phyloP scores from a whole-genome alignment of 805 yeast genomes.

The Lipomyces yamanashiensis region DNA sequence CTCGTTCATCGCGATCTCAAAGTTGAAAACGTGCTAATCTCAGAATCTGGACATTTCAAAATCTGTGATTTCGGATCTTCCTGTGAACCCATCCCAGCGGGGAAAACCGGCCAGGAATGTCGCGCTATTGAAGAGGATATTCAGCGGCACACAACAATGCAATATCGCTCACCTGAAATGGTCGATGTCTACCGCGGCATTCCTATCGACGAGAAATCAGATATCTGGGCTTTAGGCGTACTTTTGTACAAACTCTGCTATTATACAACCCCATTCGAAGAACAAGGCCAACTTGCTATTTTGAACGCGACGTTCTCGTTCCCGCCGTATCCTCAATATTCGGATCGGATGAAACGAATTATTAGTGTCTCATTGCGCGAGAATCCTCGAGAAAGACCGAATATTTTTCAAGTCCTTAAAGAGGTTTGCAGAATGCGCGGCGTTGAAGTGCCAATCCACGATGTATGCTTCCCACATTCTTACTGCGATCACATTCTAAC shows the following conservation, averaged over 20 bases:
- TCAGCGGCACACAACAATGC: slow-evolving; percentile 91
- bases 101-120: slow-evolving; percentile 73
- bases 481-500: not conserved
- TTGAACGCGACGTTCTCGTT: slow-evolving; percentile 81
- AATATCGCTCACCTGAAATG: slow-evolving; percentile 96
- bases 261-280: slow-evolving; percentile 92
- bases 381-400: slow-evolving; percentile 82
- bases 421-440: slow-evolving; percentile 67
- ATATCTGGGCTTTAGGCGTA: slow-evolving; percentile 96
- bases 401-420: slow-evolving; percentile 74
- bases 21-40: slow-evolving; percentile 87
- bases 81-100: slow-evolving; percentile 65
- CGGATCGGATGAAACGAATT: slow-evolving; percentile 73
- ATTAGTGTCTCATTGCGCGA: slow-evolving; percentile 81
- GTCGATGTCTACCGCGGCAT: slow-evolving; percentile 79
- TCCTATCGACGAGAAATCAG: slow-evolving; percentile 89
- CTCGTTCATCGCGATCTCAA: slow-evolving; percentile 91
- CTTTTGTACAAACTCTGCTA: slow-evolving; percentile 88
- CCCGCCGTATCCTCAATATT: slow-evolving; percentile 68
- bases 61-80: slow-evolving; percentile 93
- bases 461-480: slow-evolving; percentile 18
- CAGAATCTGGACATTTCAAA: slow-evolving; percentile 70
- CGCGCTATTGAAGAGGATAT: slow-evolving; percentile 81
- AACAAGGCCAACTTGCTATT: slow-evolving; percentile 81
- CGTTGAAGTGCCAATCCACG: slow-evolving; percentile 54